phyloP scores from a whole-genome alignment of 2,329 filamentous ascomycete species.

The Penicillium brasilianum region DNA sequence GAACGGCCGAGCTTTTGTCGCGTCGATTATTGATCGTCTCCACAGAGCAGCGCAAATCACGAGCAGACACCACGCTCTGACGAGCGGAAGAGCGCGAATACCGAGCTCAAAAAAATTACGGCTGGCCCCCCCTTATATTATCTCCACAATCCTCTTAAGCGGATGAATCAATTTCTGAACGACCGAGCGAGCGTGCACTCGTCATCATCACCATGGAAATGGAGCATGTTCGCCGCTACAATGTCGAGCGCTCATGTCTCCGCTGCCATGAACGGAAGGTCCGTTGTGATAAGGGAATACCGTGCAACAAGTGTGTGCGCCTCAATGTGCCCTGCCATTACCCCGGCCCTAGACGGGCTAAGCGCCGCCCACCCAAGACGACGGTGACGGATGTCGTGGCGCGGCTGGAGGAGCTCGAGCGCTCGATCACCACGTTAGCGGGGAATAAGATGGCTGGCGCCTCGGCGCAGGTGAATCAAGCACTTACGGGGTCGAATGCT shows the following conservation, averaged over 20 bases:
- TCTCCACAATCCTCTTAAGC: background rate
- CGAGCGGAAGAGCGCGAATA: background rate
- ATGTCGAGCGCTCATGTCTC: slow-evolving; percentile 37
- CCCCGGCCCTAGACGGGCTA: slow-evolving; percentile 28
- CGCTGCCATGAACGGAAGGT: slow-evolving; percentile 39
- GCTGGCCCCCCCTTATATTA: background rate
- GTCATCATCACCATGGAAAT: slow-evolving; percentile 5
- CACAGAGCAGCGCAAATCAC: background rate
- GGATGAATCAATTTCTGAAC: background rate
- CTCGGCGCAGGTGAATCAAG: background rate
- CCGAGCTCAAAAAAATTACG: background rate
- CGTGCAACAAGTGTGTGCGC: slow-evolving; percentile 32
- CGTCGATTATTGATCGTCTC: background rate
- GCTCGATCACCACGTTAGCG: slow-evolving; percentile 25
- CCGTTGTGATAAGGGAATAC: slow-evolving; percentile 32
- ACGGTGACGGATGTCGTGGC: slow-evolving; percentile 26
- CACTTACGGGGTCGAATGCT: background rate
- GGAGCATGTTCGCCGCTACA: slow-evolving; percentile 29
- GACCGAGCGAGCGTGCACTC: background rate
- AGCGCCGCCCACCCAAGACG: slow-evolving; percentile 28
- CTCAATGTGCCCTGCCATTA: slow-evolving; percentile 30
- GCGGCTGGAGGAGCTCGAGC: slow-evolving; percentile 33
- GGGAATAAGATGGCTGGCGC: background rate
- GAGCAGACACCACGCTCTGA: background rate
- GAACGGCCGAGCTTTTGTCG: slow-evolving; percentile 11